Evolutionary conservation across 1,139 yeast species (phyloP).

Genomic region (Meyerozyma guilliermondii): DNA sequence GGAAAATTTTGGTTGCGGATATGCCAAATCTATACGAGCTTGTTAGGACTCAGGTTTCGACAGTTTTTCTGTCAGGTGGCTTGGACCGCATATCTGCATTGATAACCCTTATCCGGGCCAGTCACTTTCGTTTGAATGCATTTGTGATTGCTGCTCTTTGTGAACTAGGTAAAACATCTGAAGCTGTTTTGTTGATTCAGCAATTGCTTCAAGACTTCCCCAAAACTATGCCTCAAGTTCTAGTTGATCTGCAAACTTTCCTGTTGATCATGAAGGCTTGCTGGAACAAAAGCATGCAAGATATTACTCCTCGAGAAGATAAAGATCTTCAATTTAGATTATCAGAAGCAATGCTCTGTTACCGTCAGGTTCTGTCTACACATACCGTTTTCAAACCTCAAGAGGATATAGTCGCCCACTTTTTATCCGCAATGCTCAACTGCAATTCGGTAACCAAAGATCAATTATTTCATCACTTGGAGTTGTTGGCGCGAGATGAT

Average conservation of each 20-base stretch:
- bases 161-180: constrained; percentile 17
- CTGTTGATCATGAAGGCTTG: constrained; percentile 11
- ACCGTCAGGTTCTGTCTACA: neutral
- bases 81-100: constrained; percentile 5
- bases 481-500: neutral
- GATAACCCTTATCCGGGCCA: constrained; percentile 15
- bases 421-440: neutral
- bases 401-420: neutral
- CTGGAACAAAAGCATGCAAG: neutral
- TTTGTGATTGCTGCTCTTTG: constrained; percentile 27
- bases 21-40: constrained; percentile 26
- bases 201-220: constrained; percentile 16
- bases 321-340: neutral
- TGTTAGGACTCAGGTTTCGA: constrained; percentile 9
- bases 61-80: neutral
- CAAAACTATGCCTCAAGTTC: constrained; percentile 4
- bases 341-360: neutral
- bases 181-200: constrained; percentile 23
- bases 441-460: neutral
- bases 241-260: constrained; percentile 18
- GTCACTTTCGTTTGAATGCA: constrained; percentile 21
- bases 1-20: constrained; percentile 22
- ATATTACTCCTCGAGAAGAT: neutral
- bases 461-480: neutral
- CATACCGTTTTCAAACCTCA: neutral